Evolutionary conservation across 805 yeast species (phyloP).

Genomic region (Blastobotrys americana): DNA sequence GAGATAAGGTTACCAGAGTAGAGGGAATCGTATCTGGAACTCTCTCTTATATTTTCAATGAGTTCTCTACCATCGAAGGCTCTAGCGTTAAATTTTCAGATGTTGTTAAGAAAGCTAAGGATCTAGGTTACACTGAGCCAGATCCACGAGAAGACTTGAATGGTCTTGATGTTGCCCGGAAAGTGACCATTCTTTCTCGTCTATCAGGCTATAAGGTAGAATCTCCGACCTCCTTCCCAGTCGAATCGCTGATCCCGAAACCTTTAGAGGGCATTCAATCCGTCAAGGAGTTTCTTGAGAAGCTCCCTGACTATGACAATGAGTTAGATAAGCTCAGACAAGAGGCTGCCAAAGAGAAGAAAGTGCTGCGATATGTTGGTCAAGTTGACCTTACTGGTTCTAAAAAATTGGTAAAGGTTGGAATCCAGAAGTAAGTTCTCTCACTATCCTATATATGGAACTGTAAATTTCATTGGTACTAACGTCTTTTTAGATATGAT

Average conservation of each 20-base stretch:
- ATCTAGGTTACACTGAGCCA: slow-evolving; percentile 95
- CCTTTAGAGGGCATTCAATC: slow-evolving; percentile 55
- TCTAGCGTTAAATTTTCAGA: slow-evolving; percentile 70
- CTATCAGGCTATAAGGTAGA: slow-evolving; percentile 78
- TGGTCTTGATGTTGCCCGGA: slow-evolving; percentile 97
- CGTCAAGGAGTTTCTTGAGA: slow-evolving; percentile 70
- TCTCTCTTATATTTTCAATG: slow-evolving; percentile 89
- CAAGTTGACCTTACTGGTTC: slow-evolving; percentile 60
- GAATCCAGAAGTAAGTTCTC: slow-evolving; percentile 79
- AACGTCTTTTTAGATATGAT: too few relatives aligned
- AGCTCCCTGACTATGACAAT: slow-evolving; percentile 74
- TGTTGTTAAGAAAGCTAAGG: slow-evolving; percentile 80
- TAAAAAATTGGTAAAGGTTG: slow-evolving; percentile 67
- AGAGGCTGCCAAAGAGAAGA: slow-evolving; percentile 72
- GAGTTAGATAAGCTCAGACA: slow-evolving; percentile 71
- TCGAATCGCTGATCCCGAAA: slow-evolving; percentile 86
- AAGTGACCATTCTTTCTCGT: slow-evolving; percentile 93
- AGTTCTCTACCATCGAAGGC: slow-evolving; percentile 65
- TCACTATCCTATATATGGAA: too few relatives aligned
- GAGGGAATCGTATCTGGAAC: slow-evolving; percentile 98
- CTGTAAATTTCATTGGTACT: too few relatives aligned
- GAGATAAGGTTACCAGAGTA: slow-evolving; percentile 83
- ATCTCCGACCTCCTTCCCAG: slow-evolving; percentile 89
- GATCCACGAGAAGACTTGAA: slow-evolving; percentile 99
- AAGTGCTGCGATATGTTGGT: slow-evolving; percentile 92